Conservation (phyloP, 176 grass and related monocot genomes). For the Eremochloa ophiuroides region DNA sequence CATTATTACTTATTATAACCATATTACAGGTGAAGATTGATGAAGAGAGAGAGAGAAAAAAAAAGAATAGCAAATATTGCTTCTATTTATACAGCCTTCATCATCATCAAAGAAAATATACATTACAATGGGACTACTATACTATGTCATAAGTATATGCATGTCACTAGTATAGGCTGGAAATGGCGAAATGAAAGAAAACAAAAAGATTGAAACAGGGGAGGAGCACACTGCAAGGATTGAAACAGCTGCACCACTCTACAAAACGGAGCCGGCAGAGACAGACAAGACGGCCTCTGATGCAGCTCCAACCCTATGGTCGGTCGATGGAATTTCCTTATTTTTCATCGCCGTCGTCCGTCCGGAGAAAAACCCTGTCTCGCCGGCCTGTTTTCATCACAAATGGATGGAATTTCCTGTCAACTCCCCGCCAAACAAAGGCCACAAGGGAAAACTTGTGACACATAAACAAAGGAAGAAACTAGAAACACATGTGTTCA, state of each 20-base stretch:
- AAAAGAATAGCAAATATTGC: not conserved
- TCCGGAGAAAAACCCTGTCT: not conserved
- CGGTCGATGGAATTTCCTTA: not conserved
- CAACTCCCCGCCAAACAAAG: constrained; percentile 15
- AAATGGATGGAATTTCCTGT: constrained; percentile 5
- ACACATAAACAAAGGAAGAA: not conserved
- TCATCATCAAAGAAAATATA: not conserved
- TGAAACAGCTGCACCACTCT: constrained; percentile 28
- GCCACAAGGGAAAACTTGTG: not conserved
- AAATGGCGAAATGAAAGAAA: not conserved
- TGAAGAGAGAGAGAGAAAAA: not conserved
- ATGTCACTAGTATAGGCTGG: not conserved
- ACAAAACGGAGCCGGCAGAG: constrained; percentile 19
- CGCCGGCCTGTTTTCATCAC: constrained; percentile 5
- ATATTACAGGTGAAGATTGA: not conserved
- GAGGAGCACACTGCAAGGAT: not conserved
- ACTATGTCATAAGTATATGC: not conserved
- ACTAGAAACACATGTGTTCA: not conserved
- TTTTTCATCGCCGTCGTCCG: constrained; percentile 17
- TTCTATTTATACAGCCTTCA: constrained; percentile 30
- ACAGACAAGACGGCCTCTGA: not conserved
- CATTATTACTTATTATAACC: not conserved
- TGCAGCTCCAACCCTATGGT: not conserved
- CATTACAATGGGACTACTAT: not conserved
- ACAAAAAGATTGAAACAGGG: not conserved